Conservation (phyloP, 495 filamentous ascomycete species). For the Choiromyces venosus region DNA sequence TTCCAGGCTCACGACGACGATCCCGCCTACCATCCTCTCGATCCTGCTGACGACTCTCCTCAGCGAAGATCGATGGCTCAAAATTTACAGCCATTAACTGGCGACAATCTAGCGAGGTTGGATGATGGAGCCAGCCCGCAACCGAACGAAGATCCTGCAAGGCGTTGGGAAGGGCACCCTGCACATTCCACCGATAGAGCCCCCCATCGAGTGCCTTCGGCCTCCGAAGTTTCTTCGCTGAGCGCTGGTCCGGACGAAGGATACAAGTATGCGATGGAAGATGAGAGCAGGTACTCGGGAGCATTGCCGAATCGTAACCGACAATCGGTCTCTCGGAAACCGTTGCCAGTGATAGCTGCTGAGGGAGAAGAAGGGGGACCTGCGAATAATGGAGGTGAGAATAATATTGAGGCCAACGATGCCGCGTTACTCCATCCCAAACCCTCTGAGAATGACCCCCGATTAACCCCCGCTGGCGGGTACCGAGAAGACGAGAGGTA, state of each 20-base stretch:
- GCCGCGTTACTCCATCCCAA: neutral
- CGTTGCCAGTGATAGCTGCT: neutral
- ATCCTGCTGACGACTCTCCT: conserved; percentile 11
- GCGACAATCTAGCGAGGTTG: neutral
- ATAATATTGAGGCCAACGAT: neutral
- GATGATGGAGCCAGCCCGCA: neutral
- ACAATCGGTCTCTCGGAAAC: neutral
- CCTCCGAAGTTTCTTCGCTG: too few relatives aligned
- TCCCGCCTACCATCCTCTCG: conserved; percentile 20
- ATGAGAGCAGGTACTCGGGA: neutral
- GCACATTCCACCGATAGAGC: neutral
- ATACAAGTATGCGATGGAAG: neutral
- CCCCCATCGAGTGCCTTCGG: neutral
- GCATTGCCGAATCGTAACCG: neutral
- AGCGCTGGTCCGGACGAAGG: neutral
- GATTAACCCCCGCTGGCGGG: neutral
- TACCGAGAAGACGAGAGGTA: neutral
- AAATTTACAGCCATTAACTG: neutral
- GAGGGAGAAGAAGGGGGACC: neutral
- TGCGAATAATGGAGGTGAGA: neutral
- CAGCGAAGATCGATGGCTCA: neutral
- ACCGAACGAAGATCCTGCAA: neutral
- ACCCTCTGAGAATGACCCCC: neutral
- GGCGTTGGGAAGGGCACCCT: neutral
- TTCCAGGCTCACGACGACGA: conserved; percentile 30